A percentile compares a stretch with the other conserved stretches of the same genome.
phyloP scores from a whole-genome alignment of 176 grass and related monocot species.

The Oryza glaberrima region DNA sequence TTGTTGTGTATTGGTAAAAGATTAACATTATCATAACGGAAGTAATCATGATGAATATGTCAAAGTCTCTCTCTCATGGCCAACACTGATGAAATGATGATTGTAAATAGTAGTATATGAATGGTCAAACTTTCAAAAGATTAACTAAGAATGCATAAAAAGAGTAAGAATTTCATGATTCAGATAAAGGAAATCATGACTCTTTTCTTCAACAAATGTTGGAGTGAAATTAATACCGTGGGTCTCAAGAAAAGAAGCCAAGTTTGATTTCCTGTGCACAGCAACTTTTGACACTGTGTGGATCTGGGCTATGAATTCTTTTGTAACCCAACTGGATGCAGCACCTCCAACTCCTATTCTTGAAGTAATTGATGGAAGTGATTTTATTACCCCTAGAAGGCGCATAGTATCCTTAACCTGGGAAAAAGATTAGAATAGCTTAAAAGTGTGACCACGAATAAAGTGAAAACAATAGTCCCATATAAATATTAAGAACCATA shows the following conservation, averaged over 20 bases:
- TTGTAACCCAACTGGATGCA: slow-evolving; percentile 90
- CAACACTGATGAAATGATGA: not conserved
- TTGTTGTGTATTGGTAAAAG: slow-evolving; percentile 19
- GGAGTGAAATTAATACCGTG: slow-evolving; percentile 61
- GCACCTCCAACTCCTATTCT: slow-evolving; percentile 52
- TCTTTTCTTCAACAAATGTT: slow-evolving; percentile 3
- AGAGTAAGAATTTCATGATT: not conserved
- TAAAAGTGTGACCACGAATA: slow-evolving; percentile 13
- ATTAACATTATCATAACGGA: not conserved
- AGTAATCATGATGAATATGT: not conserved
- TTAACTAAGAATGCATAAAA: slow-evolving; percentile 5
- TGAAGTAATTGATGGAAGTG: slow-evolving; percentile 81
- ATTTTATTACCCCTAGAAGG: slow-evolving; percentile 81
- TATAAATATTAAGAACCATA: slow-evolving; percentile 17
- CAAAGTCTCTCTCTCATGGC: not conserved
- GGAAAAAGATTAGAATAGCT: slow-evolving; percentile 38
- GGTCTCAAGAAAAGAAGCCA: slow-evolving; percentile 82
- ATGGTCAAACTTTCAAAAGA: slow-evolving; percentile 3
- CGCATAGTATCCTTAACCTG: slow-evolving; percentile 95
- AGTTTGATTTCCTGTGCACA: slow-evolving; percentile 74
- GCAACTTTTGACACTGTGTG: slow-evolving; percentile 89
- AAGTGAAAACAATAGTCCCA: slow-evolving; percentile 8
- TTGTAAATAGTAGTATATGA: not conserved
- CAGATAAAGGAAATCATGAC: not conserved
- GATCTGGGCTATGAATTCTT: slow-evolving; percentile 93